phyloP scores from a whole-genome alignment of 345 rosid species.

The Triadica sebifera region DNA sequence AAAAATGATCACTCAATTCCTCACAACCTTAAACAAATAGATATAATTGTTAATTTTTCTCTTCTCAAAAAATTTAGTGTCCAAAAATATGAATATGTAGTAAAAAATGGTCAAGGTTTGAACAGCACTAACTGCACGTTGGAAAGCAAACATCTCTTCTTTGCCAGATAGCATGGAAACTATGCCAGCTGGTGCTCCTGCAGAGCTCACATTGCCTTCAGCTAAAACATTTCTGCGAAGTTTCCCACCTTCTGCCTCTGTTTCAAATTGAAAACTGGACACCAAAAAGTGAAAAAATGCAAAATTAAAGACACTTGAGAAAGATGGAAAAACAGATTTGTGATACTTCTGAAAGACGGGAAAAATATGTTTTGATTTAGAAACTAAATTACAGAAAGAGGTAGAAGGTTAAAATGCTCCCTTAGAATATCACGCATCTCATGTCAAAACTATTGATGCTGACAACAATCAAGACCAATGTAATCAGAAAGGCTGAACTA shows the following conservation, averaged over 20 bases:
- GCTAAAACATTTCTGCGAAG: conserved; percentile 75
- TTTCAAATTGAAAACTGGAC: conserved; percentile 86
- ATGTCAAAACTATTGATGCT: neutral
- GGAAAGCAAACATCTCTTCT: conserved; percentile 95
- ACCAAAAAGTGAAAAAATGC: conserved; percentile 6
- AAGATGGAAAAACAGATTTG: neutral
- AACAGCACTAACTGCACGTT: conserved; percentile 66
- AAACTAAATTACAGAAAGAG: neutral
- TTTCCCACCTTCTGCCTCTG: conserved; percentile 73
- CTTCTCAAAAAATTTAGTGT: neutral
- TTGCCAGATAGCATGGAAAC: conserved; percentile 75
- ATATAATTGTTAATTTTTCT: neutral
- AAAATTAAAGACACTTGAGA: neutral
- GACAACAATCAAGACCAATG: neutral
- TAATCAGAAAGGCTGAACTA: conserved; percentile 14
- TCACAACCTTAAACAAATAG: neutral
- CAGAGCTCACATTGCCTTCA: conserved; percentile 68
- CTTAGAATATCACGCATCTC: neutral
- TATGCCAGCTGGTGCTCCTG: conserved; percentile 62
- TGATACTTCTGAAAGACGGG: neutral
- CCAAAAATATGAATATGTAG: neutral
- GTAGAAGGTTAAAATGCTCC: neutral
- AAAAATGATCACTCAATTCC: neutral
- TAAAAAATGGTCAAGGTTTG: neutral
- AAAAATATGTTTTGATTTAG: neutral